Conservation (phyloP, 208 protist genomes). For the Trypanosoma cruzi region DNA sequence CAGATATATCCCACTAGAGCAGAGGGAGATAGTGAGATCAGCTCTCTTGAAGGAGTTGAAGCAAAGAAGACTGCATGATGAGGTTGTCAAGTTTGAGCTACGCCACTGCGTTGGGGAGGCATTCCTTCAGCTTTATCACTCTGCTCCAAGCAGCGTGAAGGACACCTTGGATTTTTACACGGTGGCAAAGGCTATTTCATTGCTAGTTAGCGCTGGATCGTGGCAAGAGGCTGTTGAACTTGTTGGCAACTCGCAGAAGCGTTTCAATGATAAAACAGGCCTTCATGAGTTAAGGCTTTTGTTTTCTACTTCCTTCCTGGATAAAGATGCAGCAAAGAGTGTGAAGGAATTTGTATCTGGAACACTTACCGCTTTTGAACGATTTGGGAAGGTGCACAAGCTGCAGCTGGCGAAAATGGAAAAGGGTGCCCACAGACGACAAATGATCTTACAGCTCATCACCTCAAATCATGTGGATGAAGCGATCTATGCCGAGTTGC, state of each 20-base stretch:
- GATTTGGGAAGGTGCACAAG: slow-evolving; percentile 46
- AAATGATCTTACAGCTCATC: slow-evolving; percentile 59
- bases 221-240: slow-evolving; percentile 77
- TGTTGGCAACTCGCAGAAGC: slow-evolving; percentile 38
- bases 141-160: slow-evolving; percentile 28
- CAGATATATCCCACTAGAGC: slow-evolving; percentile 14
- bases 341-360: slow-evolving; percentile 44
- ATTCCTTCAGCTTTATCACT: slow-evolving; percentile 37
- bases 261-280: slow-evolving; percentile 50
- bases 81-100: slow-evolving; percentile 33
- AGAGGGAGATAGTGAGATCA: slow-evolving; percentile 16
- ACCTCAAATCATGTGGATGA: slow-evolving; percentile 73
- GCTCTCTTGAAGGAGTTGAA: slow-evolving; percentile 29
- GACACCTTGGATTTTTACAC: slow-evolving; percentile 24
- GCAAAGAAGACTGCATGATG: slow-evolving; percentile 25
- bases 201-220: slow-evolving; percentile 31
- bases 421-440: slow-evolving; percentile 41
- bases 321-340: slow-evolving; percentile 35
- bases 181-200: slow-evolving; percentile 33
- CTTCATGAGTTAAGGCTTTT: slow-evolving; percentile 48
- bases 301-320: slow-evolving; percentile 27
- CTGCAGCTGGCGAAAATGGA: slow-evolving; percentile 52
- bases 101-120: slow-evolving; percentile 18
- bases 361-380: slow-evolving; percentile 39
- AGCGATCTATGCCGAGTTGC: slow-evolving; percentile 68